Evolutionary conservation across 805 yeast genomes (phyloP).

Genomic region (Yarrowia sp.): DNA sequence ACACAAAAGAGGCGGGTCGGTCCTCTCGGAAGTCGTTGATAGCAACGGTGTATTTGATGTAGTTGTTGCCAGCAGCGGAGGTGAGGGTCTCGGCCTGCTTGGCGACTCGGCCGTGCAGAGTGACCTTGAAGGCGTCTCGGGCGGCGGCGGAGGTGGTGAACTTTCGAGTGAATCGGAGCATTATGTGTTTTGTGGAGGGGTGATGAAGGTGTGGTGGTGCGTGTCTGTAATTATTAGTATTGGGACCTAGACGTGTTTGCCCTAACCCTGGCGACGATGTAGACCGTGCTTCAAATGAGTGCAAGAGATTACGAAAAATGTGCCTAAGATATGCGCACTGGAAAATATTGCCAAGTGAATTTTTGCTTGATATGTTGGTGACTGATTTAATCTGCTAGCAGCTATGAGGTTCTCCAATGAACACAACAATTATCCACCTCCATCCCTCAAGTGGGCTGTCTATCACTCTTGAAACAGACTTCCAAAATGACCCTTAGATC

Average conservation of each 20-base stretch:
- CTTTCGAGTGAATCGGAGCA: conserved; percentile 35
- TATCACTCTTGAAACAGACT: conserved; percentile 4
- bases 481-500: not conserved
- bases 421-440: too few species aligned
- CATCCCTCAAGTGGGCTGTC: conserved; percentile 13
- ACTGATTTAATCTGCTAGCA: too few species aligned
- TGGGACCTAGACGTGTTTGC: conserved; percentile 18
- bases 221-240: not conserved
- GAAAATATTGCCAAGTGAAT: too few species aligned
- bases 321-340: not conserved
- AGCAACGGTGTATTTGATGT: conserved; percentile 30
- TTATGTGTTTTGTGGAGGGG: not conserved
- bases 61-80: conserved; percentile 17
- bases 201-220: conserved; percentile 2
- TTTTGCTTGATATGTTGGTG: too few species aligned
- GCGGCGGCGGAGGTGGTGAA: conserved; percentile 36
- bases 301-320: conserved; percentile 9
- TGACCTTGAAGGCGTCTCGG: conserved; percentile 37
- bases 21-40: conserved; percentile 38
- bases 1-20: conserved; percentile 23
- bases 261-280: conserved; percentile 30
- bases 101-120: conserved; percentile 37
- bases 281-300: conserved; percentile 20
- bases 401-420: not conserved
- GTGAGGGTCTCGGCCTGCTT: conserved; percentile 28